Percentiles rank a stretch among this genome's conserved stretches.
Conservation (phyloP, 306 rosid species). For the Cucurbita maxima region DNA sequence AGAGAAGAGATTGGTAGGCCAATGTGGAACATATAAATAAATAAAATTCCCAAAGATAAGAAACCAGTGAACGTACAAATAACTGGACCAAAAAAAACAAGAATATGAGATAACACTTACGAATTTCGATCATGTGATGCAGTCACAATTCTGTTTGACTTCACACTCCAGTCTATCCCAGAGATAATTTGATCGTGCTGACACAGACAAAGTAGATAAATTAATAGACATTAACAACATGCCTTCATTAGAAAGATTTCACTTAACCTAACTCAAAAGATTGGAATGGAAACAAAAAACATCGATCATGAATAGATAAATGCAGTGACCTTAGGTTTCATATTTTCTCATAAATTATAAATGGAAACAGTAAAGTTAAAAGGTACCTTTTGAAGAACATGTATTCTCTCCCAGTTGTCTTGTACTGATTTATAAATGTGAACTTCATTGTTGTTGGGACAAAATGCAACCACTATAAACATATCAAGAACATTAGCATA, state of each 20-base stretch:
- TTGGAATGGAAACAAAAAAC: not conserved
- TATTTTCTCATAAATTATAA: not conserved
- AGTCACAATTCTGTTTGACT: conserved; percentile 77
- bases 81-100: not conserved
- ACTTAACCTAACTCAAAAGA: not conserved
- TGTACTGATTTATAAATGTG: conserved; percentile 64
- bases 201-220: conserved; percentile 6
- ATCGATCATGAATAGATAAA: not conserved
- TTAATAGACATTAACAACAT: conserved; percentile 1
- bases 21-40: not conserved
- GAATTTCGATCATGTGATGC: conserved; percentile 96
- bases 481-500: not conserved
- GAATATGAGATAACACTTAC: conserved; percentile 40
- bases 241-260: not conserved
- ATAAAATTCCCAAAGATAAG: not conserved
- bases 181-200: conserved; percentile 96
- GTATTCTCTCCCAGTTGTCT: conserved; percentile 88
- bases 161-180: conserved; percentile 85
- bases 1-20: not conserved
- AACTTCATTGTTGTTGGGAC: conserved; percentile 87
- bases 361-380: not conserved
- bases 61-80: not conserved
- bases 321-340: not conserved
- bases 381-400: conserved; percentile 86
- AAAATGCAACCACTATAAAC: conserved; percentile 75